A percentile compares a stretch with the other conserved stretches of the same genome.
These are phyloP conservation scores for Epichloe glyceriae DNA, from an alignment of 2,329 filamentous ascomycete genomes.

Conservation along the genomic window DNA sequence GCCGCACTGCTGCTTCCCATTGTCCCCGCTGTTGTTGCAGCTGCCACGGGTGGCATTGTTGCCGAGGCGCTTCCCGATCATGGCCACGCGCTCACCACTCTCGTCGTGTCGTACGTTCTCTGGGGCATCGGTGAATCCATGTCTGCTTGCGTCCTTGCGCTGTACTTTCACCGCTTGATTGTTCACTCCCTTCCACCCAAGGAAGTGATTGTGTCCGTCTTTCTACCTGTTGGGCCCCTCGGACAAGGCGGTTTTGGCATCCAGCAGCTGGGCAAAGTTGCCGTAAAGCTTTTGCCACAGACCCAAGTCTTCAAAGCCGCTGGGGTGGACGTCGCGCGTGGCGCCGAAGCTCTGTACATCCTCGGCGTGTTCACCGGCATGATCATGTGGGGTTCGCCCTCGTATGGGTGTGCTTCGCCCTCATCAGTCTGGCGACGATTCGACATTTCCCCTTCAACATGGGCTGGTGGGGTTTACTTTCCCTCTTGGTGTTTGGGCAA, in stretches of 20 bases:
- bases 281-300: constrained; percentile 26
- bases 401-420: constrained; percentile 29
- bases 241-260: constrained; percentile 52
- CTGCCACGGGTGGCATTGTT: constrained; percentile 50
- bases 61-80: constrained; percentile 44
- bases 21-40: constrained; percentile 51
- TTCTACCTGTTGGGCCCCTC: constrained; percentile 53
- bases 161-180: constrained; percentile 58
- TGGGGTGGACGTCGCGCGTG: constrained; percentile 15
- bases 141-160: constrained; percentile 47
- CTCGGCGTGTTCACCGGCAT: constrained; percentile 35
- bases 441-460: constrained; percentile 31
- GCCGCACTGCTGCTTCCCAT: constrained; percentile 54
- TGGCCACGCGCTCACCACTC: constrained; percentile 43
- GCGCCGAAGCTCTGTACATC: constrained; percentile 39
- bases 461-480: constrained; percentile 37
- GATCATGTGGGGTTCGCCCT: constrained; percentile 32
- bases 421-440: constrained; percentile 27
- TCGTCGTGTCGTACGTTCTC: constrained; percentile 53
- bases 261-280: constrained; percentile 36
- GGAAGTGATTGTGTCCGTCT: constrained; percentile 55
- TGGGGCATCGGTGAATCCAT: constrained; percentile 51
- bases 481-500: constrained; percentile 31
- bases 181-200: constrained; percentile 52
- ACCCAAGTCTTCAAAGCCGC: constrained; percentile 33